Base-by-base conservation (phyloP, 2,329 filamentous ascomycete genomes). In the Trichoderma afroharzianum region DNA sequence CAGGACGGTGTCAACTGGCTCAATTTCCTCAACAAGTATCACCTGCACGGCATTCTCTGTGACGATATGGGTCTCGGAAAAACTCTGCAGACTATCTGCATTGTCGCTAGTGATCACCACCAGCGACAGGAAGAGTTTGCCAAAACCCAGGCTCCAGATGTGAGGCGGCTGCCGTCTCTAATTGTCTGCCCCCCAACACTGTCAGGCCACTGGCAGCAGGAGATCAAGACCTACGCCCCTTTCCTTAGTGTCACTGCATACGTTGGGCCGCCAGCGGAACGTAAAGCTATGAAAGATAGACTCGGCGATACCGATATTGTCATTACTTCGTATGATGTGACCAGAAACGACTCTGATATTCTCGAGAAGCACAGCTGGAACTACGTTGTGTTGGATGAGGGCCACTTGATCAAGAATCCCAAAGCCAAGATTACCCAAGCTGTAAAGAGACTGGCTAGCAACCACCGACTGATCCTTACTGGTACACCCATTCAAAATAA, bases 41-140 rank as follows among this genome's bases (percentile, higher is more conserved):
- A 99, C 77, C 89, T 99, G 1, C 97, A 99, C 77, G 96, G 96
- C 63, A 98, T 99, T 81, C 93, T 99, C 72, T 99, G 96, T 79
- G 96, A 99, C 78, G 96, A 99, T 80, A 99, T 99, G 96, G 96
- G 96, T 78, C 92, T 99, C 32, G 96, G 96, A 63, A 99, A 99
- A 84, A 99, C 96, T 1, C 84, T 99, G 12, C 96, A 99, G 81
- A 99, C 97, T 0, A 89, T 99, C 26, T 99, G 96, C 81, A 99
- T 99, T 77, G 95, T 99, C 57, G 95, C 96, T 11, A 98, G 95
- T 82, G 96, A 99, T 79, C 96, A 99, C 79, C 95, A 99, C 80
- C 87, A 97, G 78, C 91, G 96, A 73, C 94, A 93, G 0, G 93
- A 98, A 78, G 94, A 98, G 78, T 98, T 92, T 79, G 90, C 90